A percentile compares a stretch with the other conserved stretches of the same genome.
Evolutionary conservation across 1,139 yeast genomes (phyloP).

Genomic region (Diutina scorzettiae): DNA sequence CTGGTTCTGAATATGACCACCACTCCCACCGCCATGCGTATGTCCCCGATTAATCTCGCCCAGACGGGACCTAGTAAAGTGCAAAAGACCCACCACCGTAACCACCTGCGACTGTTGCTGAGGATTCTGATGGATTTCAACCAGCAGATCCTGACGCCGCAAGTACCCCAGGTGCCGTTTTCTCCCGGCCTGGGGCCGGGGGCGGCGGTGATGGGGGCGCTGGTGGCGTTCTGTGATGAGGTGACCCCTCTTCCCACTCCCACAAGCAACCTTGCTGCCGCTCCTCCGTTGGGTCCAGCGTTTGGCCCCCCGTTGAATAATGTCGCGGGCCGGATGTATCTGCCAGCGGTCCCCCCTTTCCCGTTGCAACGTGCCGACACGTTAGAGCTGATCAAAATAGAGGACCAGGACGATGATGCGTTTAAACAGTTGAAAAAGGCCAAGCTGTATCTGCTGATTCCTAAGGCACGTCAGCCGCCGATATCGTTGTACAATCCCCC

Average conservation of each 20-base stretch:
- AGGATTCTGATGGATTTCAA: constrained; percentile 7
- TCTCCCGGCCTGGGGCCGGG: constrained; percentile 3
- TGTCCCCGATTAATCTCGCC: constrained; percentile 15
- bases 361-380: constrained; percentile 12
- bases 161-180: constrained; percentile 11
- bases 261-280: constrained; percentile 7
- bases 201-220: not conserved
- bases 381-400: constrained; percentile 24
- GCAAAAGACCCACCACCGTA: constrained; percentile 25
- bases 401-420: constrained; percentile 35
- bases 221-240: constrained; percentile 10
- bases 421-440: constrained; percentile 30
- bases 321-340: not conserved
- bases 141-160: constrained; percentile 9
- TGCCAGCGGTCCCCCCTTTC: constrained; percentile 8
- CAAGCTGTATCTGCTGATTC: constrained; percentile 18
- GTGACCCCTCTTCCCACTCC: constrained; percentile 26
- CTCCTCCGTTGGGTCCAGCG: constrained; percentile 7
- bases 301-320: constrained; percentile 6
- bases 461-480: constrained; percentile 1
- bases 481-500: constrained; percentile 1
- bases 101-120: constrained; percentile 19
- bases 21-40: constrained; percentile 19
- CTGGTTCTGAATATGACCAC: constrained; percentile 19
- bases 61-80: constrained; percentile 15